phyloP scores from a whole-genome alignment of 2,329 filamentous ascomycete genomes.

The Tolypocladium amazonense region DNA sequence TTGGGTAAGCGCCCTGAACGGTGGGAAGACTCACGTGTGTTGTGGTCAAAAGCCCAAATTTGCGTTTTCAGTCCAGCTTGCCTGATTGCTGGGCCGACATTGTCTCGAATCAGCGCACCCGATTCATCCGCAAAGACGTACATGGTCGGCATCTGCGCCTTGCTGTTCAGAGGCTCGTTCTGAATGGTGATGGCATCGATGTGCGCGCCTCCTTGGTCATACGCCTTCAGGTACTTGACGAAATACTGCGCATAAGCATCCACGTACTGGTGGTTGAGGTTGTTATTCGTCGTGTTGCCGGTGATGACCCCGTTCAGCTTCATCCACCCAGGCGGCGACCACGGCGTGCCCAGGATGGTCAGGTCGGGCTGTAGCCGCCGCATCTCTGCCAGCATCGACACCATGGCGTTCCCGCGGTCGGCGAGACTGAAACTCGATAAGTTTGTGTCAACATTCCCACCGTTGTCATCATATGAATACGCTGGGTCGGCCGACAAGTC shows the following conservation, averaged over 20 bases:
- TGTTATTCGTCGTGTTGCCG: constrained; percentile 24
- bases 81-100: constrained; percentile 26
- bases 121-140: constrained; percentile 26
- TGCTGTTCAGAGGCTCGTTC: constrained; percentile 31
- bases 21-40: constrained; percentile 14
- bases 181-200: constrained; percentile 33
- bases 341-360: constrained; percentile 26
- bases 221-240: constrained; percentile 30
- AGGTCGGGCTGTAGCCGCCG: constrained; percentile 20
- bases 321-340: constrained; percentile 32
- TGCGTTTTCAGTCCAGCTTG: constrained; percentile 26
- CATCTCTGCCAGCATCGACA: constrained; percentile 24
- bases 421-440: constrained; percentile 21
- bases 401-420: constrained; percentile 27
- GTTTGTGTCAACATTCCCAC: constrained; percentile 4
- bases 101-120: constrained; percentile 22
- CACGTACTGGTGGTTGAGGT: constrained; percentile 20
- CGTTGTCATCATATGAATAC: constrained; percentile 26
- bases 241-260: constrained; percentile 27
- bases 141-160: constrained; percentile 26
- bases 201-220: constrained; percentile 18
- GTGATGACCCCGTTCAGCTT: constrained; percentile 23
- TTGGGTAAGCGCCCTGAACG: too few species aligned
- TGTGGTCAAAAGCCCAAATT: constrained; percentile 36
- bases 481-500: constrained; percentile 27